These are phyloP conservation scores for Rubia occidens DNA, from an alignment of 305 asterid species.

Conservation along the genomic window DNA sequence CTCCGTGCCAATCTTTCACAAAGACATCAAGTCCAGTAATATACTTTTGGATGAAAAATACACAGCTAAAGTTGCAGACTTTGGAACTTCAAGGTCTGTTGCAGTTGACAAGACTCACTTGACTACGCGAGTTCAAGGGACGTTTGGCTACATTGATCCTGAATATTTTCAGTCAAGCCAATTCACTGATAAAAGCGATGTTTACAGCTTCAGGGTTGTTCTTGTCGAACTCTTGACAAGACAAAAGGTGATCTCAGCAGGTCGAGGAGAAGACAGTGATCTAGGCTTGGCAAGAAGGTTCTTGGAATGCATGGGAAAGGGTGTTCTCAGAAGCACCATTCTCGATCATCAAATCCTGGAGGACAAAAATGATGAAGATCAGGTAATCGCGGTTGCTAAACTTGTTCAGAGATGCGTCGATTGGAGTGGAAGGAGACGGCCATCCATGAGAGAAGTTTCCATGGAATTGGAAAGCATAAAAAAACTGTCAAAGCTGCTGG, in stretches of 20 bases:
- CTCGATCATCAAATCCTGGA: neutral
- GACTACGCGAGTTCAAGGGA: conserved; percentile 2
- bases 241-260: neutral
- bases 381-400: neutral
- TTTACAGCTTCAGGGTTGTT: conserved; percentile 3
- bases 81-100: conserved; percentile 9
- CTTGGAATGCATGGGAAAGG: neutral
- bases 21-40: conserved; percentile 1
- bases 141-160: conserved; percentile 6
- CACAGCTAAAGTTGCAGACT: conserved; percentile 8
- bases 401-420: neutral
- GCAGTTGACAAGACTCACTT: conserved; percentile 5
- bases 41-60: neutral
- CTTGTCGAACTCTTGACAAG: conserved; percentile 7
- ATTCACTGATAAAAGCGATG: neutral
- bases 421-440: neutral
- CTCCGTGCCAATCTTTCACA: conserved; percentile 4
- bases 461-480: neutral
- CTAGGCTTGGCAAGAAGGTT: neutral
- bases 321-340: neutral
- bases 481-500: neutral
- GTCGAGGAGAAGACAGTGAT: neutral
- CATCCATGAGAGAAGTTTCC: neutral
- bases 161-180: neutral
- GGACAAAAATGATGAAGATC: neutral